Evolutionary conservation across 2,329 filamentous ascomycete species (phyloP), one percentile per base, ranked within the genome.

Genomic region (Sordariomycetes sp.): DNA sequence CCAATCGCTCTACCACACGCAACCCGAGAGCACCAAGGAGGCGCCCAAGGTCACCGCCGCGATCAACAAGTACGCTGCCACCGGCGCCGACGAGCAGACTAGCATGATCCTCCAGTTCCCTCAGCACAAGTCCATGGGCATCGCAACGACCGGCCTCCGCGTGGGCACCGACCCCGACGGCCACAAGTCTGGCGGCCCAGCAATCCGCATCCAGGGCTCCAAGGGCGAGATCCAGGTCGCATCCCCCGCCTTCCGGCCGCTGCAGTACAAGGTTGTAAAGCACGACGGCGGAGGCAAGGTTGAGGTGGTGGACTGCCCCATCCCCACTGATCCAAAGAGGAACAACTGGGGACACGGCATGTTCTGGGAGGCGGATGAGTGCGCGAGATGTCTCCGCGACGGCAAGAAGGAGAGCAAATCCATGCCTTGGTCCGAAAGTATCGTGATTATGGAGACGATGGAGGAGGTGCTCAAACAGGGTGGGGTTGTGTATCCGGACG

Each of bases 301-400:
- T 19, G 68, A 74, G 46, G 55, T 66, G 10, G 61, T 75, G 33
- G 63, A 72, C 44, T 71, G 63, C 48, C 67, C 70, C 10, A 66
- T 74, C 28, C 72, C 72, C 26, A 51, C 53, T 36, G 71, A 76
- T 46, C 46, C 57, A 17, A 61, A 58, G 43, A 59, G 65, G 21
- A 51, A 59, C 18, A 44, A 50, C 43, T 69, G 62, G 60, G 86
- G 85, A 9, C 80, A 86, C 43, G 86, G 86, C 32, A 92, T 93
- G 84, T 92, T 86, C 61, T 90, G 81, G 81, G 82, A 88, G 55
- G 85, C 85, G 2, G 84, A 88, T 53, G 84, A 86, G 63, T 81
- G 75, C 43, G 84, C 80, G 19, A 68, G 79, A 30, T 85, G 82
- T 44, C 51, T 94, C 37, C 68, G 81, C 28, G 86, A 92, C 52